Evolutionary conservation across 2,329 filamentous ascomycete genomes (phyloP).

Genomic region (Corinectria fuckeliana): DNA sequence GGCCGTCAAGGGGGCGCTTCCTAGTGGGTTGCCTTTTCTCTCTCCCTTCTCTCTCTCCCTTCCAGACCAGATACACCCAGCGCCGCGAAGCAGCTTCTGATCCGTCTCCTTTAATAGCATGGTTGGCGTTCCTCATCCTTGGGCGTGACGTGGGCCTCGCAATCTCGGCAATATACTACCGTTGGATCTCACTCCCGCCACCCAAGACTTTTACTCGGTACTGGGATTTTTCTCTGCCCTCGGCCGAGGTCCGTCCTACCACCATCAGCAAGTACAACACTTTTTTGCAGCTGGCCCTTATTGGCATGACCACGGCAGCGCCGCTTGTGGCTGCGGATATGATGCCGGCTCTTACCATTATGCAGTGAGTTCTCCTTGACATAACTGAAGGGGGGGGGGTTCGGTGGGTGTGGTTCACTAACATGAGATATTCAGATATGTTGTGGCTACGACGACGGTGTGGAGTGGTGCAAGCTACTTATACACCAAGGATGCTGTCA

Average conservation of each 20-base stretch:
- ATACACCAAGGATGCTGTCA: slow-evolving; percentile 89
- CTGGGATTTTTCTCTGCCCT: slow-evolving; percentile 96
- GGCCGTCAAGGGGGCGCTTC: slow-evolving; percentile 81
- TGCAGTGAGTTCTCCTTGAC: slow-evolving; percentile 62
- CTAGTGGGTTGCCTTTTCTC: slow-evolving; percentile 60
- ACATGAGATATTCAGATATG: slow-evolving; percentile 60
- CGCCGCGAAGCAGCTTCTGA: not conserved
- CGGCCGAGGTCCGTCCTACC: slow-evolving; percentile 83
- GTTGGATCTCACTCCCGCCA: slow-evolving; percentile 90
- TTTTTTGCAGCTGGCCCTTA: slow-evolving; percentile 84
- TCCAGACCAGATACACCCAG: not conserved
- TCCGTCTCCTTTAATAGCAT: slow-evolving; percentile 59
- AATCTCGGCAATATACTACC: slow-evolving; percentile 90
- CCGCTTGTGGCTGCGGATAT: slow-evolving; percentile 73
- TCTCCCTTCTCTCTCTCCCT: not conserved
- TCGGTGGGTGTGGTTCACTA: slow-evolving; percentile 1
- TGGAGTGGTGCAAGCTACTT: slow-evolving; percentile 96
- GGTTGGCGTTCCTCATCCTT: slow-evolving; percentile 88
- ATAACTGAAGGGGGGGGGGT: not conserved
- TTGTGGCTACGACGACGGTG: slow-evolving; percentile 87
- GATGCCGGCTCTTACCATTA: slow-evolving; percentile 60
- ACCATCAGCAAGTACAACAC: slow-evolving; percentile 93
- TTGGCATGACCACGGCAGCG: slow-evolving; percentile 82
- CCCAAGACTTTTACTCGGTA: slow-evolving; percentile 93
- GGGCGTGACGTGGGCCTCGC: slow-evolving; percentile 85